Evolutionary conservation across 2,329 filamentous ascomycete genomes (phyloP).

Genomic region (Daldinia eschscholtzii): DNA sequence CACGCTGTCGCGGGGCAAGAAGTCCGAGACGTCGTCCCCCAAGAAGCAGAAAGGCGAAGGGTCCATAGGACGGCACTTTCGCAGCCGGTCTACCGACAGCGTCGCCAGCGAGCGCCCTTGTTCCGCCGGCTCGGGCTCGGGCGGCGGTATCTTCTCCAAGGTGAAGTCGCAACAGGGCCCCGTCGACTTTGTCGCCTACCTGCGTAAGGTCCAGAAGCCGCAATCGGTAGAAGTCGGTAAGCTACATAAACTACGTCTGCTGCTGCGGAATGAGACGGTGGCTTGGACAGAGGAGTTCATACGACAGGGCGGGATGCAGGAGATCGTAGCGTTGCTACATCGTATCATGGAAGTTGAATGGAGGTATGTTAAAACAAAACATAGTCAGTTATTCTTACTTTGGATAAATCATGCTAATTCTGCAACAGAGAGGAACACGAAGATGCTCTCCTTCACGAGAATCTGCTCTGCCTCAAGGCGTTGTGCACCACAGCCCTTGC

Average conservation of each 20-base stretch:
- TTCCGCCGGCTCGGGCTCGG: conserved; percentile 66
- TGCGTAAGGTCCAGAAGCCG: conserved; percentile 84
- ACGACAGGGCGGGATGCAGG: conserved; percentile 88
- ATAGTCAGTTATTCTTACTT: neutral
- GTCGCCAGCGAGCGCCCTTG: conserved; percentile 71
- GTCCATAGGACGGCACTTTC: conserved; percentile 72
- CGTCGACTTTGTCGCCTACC: conserved; percentile 86
- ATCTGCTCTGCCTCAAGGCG: conserved; percentile 91
- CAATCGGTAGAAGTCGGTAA: conserved; percentile 92
- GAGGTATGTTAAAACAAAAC: conserved; percentile 72
- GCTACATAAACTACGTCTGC: conserved; percentile 88
- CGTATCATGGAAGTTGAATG: conserved; percentile 97
- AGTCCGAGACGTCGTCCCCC: conserved; percentile 73
- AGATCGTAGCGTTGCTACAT: conserved; percentile 87
- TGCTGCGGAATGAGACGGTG: conserved; percentile 94
- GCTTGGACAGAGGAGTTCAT: conserved; percentile 96
- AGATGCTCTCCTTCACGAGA: conserved; percentile 91
- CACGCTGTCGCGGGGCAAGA: conserved; percentile 75
- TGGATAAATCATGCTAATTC: conserved; percentile 46
- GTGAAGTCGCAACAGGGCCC: conserved; percentile 81
- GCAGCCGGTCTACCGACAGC: conserved; percentile 80
- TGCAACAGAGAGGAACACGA: conserved; percentile 87
- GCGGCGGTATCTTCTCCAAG: conserved; percentile 72
- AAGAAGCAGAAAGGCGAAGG: conserved; percentile 79
- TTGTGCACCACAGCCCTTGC: conserved; percentile 92